Evolutionary conservation across 305 asterid species (phyloP).

Genomic region (Rubia peregrina): DNA sequence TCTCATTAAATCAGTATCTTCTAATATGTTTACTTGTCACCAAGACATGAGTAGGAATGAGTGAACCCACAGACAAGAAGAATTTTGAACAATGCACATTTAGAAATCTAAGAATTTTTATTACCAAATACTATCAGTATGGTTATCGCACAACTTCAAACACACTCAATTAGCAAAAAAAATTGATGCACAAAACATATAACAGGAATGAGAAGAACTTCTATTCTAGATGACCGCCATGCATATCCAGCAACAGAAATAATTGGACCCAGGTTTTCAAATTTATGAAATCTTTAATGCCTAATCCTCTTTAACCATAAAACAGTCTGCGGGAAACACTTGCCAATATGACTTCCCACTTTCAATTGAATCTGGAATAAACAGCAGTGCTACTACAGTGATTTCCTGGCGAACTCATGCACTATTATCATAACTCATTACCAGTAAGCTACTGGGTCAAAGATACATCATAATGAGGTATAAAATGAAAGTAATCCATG

Average conservation of each 20-base stretch:
- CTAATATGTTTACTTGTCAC: too few species aligned
- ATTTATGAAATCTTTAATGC: background rate
- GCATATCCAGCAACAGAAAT: background rate
- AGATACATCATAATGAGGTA: background rate
- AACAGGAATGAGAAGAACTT: background rate
- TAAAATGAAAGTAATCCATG: background rate
- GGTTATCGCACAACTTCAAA: background rate
- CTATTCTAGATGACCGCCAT: background rate
- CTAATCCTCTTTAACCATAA: background rate
- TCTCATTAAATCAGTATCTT: background rate
- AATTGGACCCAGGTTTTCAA: background rate
- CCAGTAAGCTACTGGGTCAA: background rate
- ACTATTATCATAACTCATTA: background rate
- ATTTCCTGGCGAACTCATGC: background rate
- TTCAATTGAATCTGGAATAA: background rate
- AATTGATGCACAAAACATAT: background rate
- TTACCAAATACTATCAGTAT: background rate
- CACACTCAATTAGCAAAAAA: background rate
- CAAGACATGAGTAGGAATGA: too few species aligned
- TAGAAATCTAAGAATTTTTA: too few species aligned
- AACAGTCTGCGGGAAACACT: background rate
- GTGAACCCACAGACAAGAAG: too few species aligned
- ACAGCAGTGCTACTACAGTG: background rate
- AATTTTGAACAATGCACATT: too few species aligned
- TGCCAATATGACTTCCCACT: background rate